Conservation (phyloP, 1,284 basidiomycete species). For the Sanghuangporus weigelae region DNA sequence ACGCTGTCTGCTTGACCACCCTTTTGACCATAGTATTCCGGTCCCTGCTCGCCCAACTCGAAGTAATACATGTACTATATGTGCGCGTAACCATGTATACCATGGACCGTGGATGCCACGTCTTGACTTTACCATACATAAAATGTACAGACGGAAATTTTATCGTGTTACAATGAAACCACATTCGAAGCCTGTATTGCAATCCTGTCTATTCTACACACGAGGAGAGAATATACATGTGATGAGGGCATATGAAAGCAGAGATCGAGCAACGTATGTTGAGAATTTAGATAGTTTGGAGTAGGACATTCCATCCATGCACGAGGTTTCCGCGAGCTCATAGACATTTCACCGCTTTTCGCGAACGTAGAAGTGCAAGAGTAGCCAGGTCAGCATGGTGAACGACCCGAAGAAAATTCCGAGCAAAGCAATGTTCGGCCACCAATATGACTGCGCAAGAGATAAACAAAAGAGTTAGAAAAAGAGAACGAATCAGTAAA, state of each 20-base stretch:
- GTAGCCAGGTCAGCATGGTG: constrained; percentile 70
- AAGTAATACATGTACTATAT: background rate
- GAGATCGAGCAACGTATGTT: background rate
- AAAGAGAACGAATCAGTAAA: background rate
- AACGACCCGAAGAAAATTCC: constrained; percentile 80
- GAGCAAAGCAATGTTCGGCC: constrained; percentile 83
- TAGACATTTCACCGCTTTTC: constrained; percentile 62
- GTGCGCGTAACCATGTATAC: background rate
- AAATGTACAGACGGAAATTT: background rate
- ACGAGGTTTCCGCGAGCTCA: background rate
- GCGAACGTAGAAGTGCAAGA: constrained; percentile 84
- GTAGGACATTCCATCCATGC: background rate
- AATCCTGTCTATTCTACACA: background rate
- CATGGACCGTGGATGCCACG: background rate
- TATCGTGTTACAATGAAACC: background rate
- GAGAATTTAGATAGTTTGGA: background rate
- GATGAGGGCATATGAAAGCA: background rate
- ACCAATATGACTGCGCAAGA: constrained; percentile 80
- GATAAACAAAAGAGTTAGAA: background rate
- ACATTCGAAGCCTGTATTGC: background rate
- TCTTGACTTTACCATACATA: background rate
- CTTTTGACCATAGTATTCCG: background rate
- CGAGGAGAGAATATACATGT: background rate
- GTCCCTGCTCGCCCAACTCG: background rate
- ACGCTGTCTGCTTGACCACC: background rate